A percentile compares a stretch with the other conserved stretches of the same genome.
phyloP scores from a whole-genome alignment of 371 early-diverging fungal genomes.

The Zopfochytrium polystomum region DNA sequence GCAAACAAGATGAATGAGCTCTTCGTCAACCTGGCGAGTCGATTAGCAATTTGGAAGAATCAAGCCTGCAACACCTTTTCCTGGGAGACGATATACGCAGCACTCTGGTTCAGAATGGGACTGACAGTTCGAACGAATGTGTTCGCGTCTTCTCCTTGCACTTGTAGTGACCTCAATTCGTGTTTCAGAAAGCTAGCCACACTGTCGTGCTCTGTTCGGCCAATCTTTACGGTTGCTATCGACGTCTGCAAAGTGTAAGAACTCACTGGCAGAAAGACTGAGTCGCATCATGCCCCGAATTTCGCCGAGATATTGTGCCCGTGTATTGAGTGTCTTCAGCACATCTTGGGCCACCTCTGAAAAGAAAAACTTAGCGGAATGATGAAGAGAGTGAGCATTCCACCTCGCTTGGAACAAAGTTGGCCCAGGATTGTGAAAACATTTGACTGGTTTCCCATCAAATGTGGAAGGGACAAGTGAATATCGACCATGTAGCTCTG shows the following conservation, averaged over 20 bases:
- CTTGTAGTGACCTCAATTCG: conserved; percentile 3
- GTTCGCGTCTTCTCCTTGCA: conserved; percentile 1
- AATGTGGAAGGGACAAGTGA: conserved; percentile 37
- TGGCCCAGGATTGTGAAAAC: conserved; percentile 30
- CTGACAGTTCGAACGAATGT: conserved; percentile 29
- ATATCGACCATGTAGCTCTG: conserved; percentile 33
- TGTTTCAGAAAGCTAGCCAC: conserved; percentile 21
- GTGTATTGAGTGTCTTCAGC: conserved; percentile 36
- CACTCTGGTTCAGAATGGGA: conserved; percentile 32
- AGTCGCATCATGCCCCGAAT: conserved; percentile 38
- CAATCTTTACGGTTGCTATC: background rate
- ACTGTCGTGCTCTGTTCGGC: background rate
- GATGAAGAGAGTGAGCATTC: background rate
- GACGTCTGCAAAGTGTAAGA: background rate
- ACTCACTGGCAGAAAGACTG: background rate
- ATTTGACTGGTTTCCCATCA: conserved; percentile 30
- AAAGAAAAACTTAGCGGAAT: background rate
- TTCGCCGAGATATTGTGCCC: conserved; percentile 45
- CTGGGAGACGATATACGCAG: conserved; percentile 31
- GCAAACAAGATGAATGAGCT: conserved; percentile 73
- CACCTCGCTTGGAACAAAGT: conserved; percentile 30
- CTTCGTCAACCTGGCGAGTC: conserved; percentile 52
- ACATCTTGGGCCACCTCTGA: conserved; percentile 38
- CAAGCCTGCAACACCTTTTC: conserved; percentile 2
- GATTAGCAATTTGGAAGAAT: background rate